Evolutionary conservation across 805 yeast species (phyloP), one percentile per base, ranked within the genome.

Genomic region (Lachancea quebecensis): DNA sequence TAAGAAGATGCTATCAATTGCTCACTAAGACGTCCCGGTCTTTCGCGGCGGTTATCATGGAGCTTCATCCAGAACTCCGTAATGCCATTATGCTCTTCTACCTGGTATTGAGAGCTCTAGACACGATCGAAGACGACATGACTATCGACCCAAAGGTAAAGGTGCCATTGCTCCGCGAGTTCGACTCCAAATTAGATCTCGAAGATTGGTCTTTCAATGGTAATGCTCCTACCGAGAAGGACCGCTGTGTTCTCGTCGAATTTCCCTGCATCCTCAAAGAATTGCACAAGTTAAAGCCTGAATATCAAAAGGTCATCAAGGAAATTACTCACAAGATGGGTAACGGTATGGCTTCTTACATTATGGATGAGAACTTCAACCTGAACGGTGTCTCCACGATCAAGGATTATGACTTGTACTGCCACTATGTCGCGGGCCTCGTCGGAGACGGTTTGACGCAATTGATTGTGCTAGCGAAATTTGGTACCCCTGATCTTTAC

Each of bases 91-190:
- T 81, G 89, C 48, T 93, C 5, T 93, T 93, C 67, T 93, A 93
- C 65, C 66, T 93, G 45, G 74, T 89, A 17, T 69, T 93, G 52
- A 77, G 99, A 49, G 99, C 95, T 1, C 75, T 93, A 56, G 99
- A 93, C 61, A 93, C 99, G 1, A 75, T 93, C 45, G 99, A 93
- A 65, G 99, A 93, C 65, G 98, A 93, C 64, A 89, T 89, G 95
- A 77, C 93, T 8, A 69, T 93, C 47, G 82, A 78, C 50, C 81
- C 85, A 4, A 71, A 73, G 16, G 55, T 79, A 48, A 93, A 93
- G 67, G 68, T 89, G 21, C 89, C 93, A 2, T 62, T 89, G 41
- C 73, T 93, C 53, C 74, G 91, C 48, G 53, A 62, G 2, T 93
- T 93, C 65, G 72, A 80, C 60, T 66, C 74, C 27, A 81, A 84